Base-by-base conservation (phyloP, 768 basidiomycete genomes). In the Kwoniella botswanensis region DNA sequence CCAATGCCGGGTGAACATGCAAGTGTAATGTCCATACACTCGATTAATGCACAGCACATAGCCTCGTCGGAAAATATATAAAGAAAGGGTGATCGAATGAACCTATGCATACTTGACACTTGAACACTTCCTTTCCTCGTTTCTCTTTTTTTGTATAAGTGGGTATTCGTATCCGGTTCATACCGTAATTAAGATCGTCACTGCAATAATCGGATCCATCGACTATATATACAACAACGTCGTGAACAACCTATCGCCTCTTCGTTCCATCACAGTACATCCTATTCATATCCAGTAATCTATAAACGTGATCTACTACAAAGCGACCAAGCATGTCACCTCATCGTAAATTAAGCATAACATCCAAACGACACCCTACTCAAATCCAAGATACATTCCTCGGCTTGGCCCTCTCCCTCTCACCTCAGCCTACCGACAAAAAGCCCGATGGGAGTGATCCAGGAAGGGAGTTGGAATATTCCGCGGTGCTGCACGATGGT, bases 401-500 rank as follows among this genome's bases (percentile, higher is more conserved):
- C 15, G 79, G 79, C 18, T 60, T 81, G 6, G 79, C 74, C 1
- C 50, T 81, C 26, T 15, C 65, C 6, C 57, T 81, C 13, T 15
- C 18, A 13, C 55, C 66, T 9, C 59, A 72, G n/a, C 53, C 69
- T 2, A 4, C 41, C 44, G 62, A 67, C 3, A 21, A 18, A 13
- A 43, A 54, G 5, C 11, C 21, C 4, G n/a, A 58, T 41, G 52
- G 55, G 1, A 42, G 43, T 61, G 71, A 53, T 66, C 29, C 41
- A 46, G 68, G 68, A 15, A 24, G 75, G 22, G 68, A 76, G n/a
- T 24, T 81, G 11, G 77, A 79, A 54, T 78, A 77, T 53, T 71
- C 76, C 2, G 60, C 62, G 3, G 78, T 79, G 3, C 41, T 81
- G 35, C 78, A 81, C 65, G 79, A 81, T 71, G 79, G 79, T 4